Evolutionary conservation across 2,329 filamentous ascomycete genomes (phyloP).

Genomic region (Aspergillus thermomutatus): DNA sequence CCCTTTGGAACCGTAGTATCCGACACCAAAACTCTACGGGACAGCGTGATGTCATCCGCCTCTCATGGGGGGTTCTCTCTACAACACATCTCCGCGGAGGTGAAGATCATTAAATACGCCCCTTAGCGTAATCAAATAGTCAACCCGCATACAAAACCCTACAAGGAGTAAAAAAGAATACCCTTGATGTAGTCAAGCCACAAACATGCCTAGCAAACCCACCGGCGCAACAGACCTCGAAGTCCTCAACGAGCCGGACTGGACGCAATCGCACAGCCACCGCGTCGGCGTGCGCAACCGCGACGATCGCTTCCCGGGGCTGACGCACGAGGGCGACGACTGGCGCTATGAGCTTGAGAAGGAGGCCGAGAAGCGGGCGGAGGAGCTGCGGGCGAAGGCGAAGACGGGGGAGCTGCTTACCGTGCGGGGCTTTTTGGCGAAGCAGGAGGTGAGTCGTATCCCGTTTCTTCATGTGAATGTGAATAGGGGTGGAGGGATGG

Average conservation of each 20-base stretch:
- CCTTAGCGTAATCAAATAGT: too few relatives aligned
- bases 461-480: too few relatives aligned
- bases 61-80: neutral
- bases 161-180: too few relatives aligned
- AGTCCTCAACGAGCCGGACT: slow-evolving; percentile 44
- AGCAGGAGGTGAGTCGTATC: slow-evolving; percentile 27
- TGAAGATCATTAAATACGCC: neutral
- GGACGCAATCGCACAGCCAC: slow-evolving; percentile 38
- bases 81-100: neutral
- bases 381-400: slow-evolving; percentile 21
- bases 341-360: slow-evolving; percentile 21
- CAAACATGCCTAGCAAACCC: slow-evolving; percentile 19
- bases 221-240: slow-evolving; percentile 40
- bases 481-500: neutral
- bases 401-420: slow-evolving; percentile 24
- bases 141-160: too few relatives aligned
- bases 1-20: neutral
- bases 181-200: too few relatives aligned
- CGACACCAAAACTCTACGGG: neutral
- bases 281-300: slow-evolving; percentile 40
- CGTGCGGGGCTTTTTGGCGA: slow-evolving; percentile 24
- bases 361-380: slow-evolving; percentile 23
- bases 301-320: slow-evolving; percentile 36
- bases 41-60: neutral
- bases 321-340: slow-evolving; percentile 34